phyloP scores from a whole-genome alignment of 768 basidiomycete species.

The Zangia roseola region DNA sequence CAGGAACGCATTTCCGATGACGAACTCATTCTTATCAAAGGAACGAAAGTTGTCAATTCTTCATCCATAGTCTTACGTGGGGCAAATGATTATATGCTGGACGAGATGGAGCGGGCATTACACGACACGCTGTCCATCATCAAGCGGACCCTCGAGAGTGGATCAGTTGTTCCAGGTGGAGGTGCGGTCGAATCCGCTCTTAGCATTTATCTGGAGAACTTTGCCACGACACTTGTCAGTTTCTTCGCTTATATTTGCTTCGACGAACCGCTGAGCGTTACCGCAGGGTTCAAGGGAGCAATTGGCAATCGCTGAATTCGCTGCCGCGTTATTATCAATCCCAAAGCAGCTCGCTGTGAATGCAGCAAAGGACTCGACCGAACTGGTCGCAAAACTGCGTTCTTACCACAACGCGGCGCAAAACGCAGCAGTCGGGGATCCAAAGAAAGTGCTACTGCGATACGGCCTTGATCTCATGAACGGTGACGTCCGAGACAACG shows the following conservation, averaged over 20 bases:
- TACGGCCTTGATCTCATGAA: slow-evolving; percentile 95
- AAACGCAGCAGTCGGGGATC: slow-evolving; percentile 86
- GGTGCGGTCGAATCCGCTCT: slow-evolving; percentile 97
- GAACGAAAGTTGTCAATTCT: slow-evolving; percentile 94
- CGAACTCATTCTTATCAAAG: slow-evolving; percentile 95
- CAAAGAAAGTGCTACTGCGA: slow-evolving; percentile 84
- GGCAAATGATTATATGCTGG: slow-evolving; percentile 98
- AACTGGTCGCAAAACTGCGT: slow-evolving; percentile 93
- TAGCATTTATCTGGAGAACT: slow-evolving; percentile 97
- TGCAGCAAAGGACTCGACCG: slow-evolving; percentile 97
- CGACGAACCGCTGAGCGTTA: background rate
- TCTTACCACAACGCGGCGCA: slow-evolving; percentile 97
- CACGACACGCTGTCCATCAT: slow-evolving; percentile 95
- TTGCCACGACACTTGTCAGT: slow-evolving; percentile 93
- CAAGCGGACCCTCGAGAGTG: slow-evolving; percentile 96
- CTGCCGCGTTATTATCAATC: slow-evolving; percentile 86
- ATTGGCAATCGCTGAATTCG: slow-evolving; percentile 98
- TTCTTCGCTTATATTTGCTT: background rate
- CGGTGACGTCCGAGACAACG: slow-evolving; percentile 94
- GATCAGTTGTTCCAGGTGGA: slow-evolving; percentile 93
- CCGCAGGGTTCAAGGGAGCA: slow-evolving; percentile 94
- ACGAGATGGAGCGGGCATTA: slow-evolving; percentile 97
- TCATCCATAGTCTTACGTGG: slow-evolving; percentile 92
- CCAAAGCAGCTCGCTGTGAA: slow-evolving; percentile 97
- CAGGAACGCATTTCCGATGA: slow-evolving; percentile 99